These are phyloP conservation scores for Scedosporium minutisporum DNA, from an alignment of 2,329 filamentous ascomycete species.

Conservation along the genomic window DNA sequence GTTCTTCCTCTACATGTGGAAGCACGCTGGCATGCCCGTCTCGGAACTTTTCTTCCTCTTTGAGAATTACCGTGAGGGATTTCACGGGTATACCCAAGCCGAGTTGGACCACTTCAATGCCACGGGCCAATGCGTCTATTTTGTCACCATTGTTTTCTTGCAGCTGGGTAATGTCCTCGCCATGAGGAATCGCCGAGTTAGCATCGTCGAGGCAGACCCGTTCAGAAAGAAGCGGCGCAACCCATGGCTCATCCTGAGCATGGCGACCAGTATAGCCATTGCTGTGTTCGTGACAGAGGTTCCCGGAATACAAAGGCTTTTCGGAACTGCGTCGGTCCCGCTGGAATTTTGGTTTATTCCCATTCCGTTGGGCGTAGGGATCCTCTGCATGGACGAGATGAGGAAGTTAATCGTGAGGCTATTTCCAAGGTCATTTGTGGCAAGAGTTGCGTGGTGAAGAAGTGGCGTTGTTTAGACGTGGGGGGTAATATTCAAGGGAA, in stretches of 20 bases:
- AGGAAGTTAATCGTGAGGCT: constrained; percentile 37
- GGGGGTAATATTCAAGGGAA: too few relatives aligned
- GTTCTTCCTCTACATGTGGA: constrained; percentile 45
- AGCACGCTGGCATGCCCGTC: constrained; percentile 35
- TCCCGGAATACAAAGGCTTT: constrained; percentile 36
- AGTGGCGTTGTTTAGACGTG: neutral
- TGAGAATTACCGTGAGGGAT: constrained; percentile 36
- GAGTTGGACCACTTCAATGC: constrained; percentile 38
- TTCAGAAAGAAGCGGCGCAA: constrained; percentile 36
- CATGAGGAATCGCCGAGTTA: constrained; percentile 41
- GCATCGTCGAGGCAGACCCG: constrained; percentile 41
- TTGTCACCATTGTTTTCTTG: constrained; percentile 42
- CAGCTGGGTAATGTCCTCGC: constrained; percentile 44
- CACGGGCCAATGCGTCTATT: constrained; percentile 42
- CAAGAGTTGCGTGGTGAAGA: constrained; percentile 37
- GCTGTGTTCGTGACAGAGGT: constrained; percentile 44
- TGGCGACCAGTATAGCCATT: constrained; percentile 36
- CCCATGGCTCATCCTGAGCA: constrained; percentile 36
- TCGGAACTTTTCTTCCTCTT: constrained; percentile 39
- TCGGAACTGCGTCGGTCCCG: constrained; percentile 38
- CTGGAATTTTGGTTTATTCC: constrained; percentile 44
- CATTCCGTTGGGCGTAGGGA: constrained; percentile 36
- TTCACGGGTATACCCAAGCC: constrained; percentile 35
- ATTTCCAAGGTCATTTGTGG: constrained; percentile 33
- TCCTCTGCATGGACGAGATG: constrained; percentile 42